phyloP scores from a whole-genome alignment of 495 filamentous ascomycete species.

The Talaromyces proteolyticus region DNA sequence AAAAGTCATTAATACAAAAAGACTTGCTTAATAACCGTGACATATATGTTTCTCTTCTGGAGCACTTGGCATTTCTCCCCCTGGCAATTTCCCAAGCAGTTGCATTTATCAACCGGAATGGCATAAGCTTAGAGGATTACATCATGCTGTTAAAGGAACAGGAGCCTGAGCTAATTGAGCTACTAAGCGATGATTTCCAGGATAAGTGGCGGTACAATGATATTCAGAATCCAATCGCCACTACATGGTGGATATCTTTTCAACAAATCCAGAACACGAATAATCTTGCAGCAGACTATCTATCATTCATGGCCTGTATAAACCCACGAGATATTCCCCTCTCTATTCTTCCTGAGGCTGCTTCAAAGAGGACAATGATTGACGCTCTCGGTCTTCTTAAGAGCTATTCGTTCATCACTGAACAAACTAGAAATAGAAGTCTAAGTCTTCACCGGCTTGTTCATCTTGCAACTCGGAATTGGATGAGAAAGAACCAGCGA shows the following conservation, averaged over 20 bases:
- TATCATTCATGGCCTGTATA: conserved; percentile 30
- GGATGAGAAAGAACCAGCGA: too few relatives aligned
- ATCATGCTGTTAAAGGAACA: conserved; percentile 23
- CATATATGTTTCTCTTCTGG: conserved; percentile 16
- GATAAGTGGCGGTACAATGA: conserved; percentile 25
- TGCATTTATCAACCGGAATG: conserved; percentile 33
- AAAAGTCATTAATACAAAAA: conserved; percentile 15
- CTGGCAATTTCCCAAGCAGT: conserved; percentile 42
- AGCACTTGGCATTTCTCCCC: conserved; percentile 30
- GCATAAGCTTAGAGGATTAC: conserved; percentile 27
- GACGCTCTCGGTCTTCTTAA: conserved; percentile 25
- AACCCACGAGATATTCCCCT: conserved; percentile 30
- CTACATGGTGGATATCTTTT: conserved; percentile 42
- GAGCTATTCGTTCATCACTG: conserved; percentile 22
- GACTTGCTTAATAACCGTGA: conserved; percentile 6
- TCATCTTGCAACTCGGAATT: conserved; percentile 27
- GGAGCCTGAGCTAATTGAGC: conserved; percentile 18
- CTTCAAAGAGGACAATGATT: conserved; percentile 8
- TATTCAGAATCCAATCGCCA: conserved; percentile 36
- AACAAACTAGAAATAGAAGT: conserved; percentile 7
- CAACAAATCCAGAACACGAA: conserved; percentile 30
- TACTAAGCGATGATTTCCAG: conserved; percentile 35
- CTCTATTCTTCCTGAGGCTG: conserved; percentile 16
- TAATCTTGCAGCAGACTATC: conserved; percentile 19
- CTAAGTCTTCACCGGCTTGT: conserved; percentile 27